phyloP scores from a whole-genome alignment of 2,329 filamentous ascomycete species.

The Byssoonygena ceratinophila region DNA sequence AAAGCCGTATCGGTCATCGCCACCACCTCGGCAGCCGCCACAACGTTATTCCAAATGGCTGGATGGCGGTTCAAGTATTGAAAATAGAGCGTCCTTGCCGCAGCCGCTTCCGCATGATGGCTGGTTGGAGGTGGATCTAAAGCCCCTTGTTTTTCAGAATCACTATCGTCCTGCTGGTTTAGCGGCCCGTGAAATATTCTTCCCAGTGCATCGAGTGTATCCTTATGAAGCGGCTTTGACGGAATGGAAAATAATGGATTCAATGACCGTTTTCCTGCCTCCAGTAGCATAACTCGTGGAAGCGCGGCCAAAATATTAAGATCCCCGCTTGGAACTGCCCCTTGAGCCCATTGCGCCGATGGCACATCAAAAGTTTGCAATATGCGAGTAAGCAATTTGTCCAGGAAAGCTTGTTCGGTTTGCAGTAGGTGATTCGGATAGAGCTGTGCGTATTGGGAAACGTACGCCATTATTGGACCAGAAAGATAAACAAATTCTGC shows the following conservation, averaged over 20 bases:
- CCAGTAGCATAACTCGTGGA: constrained; percentile 44
- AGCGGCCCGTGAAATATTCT: constrained; percentile 47
- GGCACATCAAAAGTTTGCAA: constrained; percentile 37
- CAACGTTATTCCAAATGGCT: constrained; percentile 43
- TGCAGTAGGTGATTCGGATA: constrained; percentile 48
- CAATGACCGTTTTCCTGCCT: constrained; percentile 30
- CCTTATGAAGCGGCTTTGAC: constrained; percentile 43
- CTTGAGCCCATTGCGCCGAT: constrained; percentile 42
- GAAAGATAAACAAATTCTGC: constrained; percentile 46
- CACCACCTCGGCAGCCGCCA: constrained; percentile 45
- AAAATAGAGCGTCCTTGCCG: constrained; percentile 46
- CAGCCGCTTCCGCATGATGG: constrained; percentile 39
- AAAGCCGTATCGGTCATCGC: constrained; percentile 49
- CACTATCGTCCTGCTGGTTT: constrained; percentile 23
- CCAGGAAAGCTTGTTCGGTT: constrained; percentile 30
- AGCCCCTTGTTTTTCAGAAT: constrained; percentile 20
- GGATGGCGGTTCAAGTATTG: constrained; percentile 44
- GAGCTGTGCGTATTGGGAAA: constrained; percentile 45
- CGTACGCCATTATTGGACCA: constrained; percentile 47
- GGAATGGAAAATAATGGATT: constrained; percentile 43
- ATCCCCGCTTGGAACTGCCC: constrained; percentile 45
- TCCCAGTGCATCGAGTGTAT: constrained; percentile 46
- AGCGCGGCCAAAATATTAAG: constrained; percentile 49
- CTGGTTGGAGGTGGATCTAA: constrained; percentile 31
- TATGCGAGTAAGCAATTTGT: constrained; percentile 41